Evolutionary conservation across 169 alveolate species (phyloP).

Genomic region (Babesia caballi): DNA sequence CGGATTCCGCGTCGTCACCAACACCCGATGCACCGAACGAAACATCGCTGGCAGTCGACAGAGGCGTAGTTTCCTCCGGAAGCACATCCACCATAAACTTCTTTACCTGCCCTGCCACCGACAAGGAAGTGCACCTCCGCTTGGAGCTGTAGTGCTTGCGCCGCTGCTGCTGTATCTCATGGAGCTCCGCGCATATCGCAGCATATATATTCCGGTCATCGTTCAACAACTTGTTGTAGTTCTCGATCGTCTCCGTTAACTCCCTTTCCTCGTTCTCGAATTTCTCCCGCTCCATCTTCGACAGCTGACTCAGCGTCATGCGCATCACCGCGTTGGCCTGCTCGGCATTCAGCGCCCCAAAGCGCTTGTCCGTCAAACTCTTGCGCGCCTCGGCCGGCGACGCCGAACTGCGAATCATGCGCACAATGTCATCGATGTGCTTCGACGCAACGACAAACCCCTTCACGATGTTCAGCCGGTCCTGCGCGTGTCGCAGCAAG

Average conservation of each 20-base stretch:
- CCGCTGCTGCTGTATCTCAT: slow-evolving; percentile 28
- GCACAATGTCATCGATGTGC: slow-evolving; percentile 28
- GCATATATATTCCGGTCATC: slow-evolving; percentile 33
- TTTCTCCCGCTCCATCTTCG: slow-evolving; percentile 31
- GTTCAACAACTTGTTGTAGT: slow-evolving; percentile 25
- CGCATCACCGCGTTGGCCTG: slow-evolving; percentile 51
- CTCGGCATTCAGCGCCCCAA: slow-evolving; percentile 21
- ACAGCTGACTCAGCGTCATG: slow-evolving; percentile 58
- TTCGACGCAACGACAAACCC: slow-evolving; percentile 30
- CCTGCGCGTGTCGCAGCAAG: slow-evolving; percentile 16
- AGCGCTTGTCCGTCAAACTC: slow-evolving; percentile 4
- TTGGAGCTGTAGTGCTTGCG: neutral
- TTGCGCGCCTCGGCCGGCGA: slow-evolving; percentile 25
- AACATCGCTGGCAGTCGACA: too few species aligned
- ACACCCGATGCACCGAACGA: neutral
- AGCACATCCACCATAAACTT: neutral
- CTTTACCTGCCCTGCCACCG: slow-evolving; percentile 3
- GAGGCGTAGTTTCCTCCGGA: too few species aligned
- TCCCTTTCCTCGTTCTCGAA: slow-evolving; percentile 22
- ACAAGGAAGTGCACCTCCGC: slow-evolving; percentile 8
- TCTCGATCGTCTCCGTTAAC: slow-evolving; percentile 4
- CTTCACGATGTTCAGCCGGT: slow-evolving; percentile 22
- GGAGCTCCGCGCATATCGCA: slow-evolving; percentile 24
- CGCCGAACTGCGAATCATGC: slow-evolving; percentile 25
- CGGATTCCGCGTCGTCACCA: neutral